A percentile compares a stretch with the other conserved stretches of the same genome.
These are phyloP conservation scores for Penicillium fimorum DNA, from an alignment of 495 filamentous ascomycete genomes.

Conservation along the genomic window DNA sequence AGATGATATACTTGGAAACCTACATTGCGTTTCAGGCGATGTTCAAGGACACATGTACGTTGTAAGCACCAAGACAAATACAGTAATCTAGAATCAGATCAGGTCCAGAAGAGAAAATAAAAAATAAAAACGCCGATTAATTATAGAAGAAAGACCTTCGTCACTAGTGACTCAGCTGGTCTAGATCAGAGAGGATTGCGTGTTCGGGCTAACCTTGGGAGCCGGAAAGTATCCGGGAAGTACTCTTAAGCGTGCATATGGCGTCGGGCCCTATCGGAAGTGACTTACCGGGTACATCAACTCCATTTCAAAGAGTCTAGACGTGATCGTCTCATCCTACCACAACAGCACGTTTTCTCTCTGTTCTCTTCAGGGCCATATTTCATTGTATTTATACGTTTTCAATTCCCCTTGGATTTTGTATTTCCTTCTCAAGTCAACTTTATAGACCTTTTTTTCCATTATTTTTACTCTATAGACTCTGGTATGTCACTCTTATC, in stretches of 20 bases:
- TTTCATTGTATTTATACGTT: slow-evolving; percentile 2
- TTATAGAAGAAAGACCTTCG: slow-evolving; percentile 1
- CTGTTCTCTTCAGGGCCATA: not conserved
- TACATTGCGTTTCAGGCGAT: slow-evolving; percentile 7
- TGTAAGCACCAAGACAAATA: too few species aligned
- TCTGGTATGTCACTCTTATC: slow-evolving; percentile 4
- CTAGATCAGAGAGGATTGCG: slow-evolving; percentile 11
- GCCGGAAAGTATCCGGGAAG: not conserved
- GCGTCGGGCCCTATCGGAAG: not conserved
- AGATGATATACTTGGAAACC: slow-evolving; percentile 13
- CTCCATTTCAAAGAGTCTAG: slow-evolving; percentile 1
- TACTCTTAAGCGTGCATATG: not conserved
- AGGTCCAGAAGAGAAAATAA: slow-evolving; percentile 3
- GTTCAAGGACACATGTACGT: too few species aligned
- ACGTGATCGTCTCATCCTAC: slow-evolving; percentile 16
- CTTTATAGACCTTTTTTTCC: not conserved
- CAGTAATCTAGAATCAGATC: too few species aligned
- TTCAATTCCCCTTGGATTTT: not conserved
- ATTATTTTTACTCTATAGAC: too few species aligned
- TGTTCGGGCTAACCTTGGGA: not conserved
- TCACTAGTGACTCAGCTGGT: slow-evolving; percentile 14
- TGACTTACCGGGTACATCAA: slow-evolving; percentile 3
- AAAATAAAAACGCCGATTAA: slow-evolving; percentile 1
- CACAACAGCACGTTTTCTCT: slow-evolving; percentile 9
- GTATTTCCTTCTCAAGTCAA: not conserved